Base-by-base conservation (phyloP, 495 filamentous ascomycete species). In the Pyrenula massariospora region DNA sequence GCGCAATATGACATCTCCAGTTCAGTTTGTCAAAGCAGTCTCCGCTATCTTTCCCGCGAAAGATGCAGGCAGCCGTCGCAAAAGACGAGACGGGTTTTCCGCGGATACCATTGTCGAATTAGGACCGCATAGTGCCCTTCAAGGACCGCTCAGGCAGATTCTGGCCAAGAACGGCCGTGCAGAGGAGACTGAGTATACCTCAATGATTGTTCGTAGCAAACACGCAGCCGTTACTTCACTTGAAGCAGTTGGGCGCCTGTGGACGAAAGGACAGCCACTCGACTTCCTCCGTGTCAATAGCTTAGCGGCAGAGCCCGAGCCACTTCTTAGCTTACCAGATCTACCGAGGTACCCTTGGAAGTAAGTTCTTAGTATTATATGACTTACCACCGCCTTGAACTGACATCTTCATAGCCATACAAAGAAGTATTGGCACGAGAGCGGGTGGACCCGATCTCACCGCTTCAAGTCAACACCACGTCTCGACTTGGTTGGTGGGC, bases 321-420 rank as follows among this genome's bases (percentile, higher is more conserved):
- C 22, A 47, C 60, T 8, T 52, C 50, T 52, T 49, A 50, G 20
- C 12, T 58, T 58, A 12, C 53, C 62, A 5, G 70, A 77, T 49
- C 61, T 79, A 1, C 77, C 77, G 47, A 65, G 63, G 2, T 81
- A 81, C 61, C 66, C 68, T 22, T 79, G 70, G 70, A 68, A 75
- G n/a, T n/a, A n/a, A n/a, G 54, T 47, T 11, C 22, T 59, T 1
- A 48, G 42, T 48, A 48, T 48, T 11, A 51, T 74, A 10, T n/a
- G n/a, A n/a, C n/a, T n/a, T n/a, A n/a, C n/a, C n/a, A 54, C 66
- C 12, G 67, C 77, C 54, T 59, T 81, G 0, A 77, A 75, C 1
- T 62, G 65, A 20, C 78, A 79, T 49, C 24, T 53, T 3, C 78
- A 73, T 65, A 70, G 77, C 48, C 76, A 78, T 31, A 54, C 62